These are phyloP conservation scores for Suillus luteus DNA, from an alignment of 768 basidiomycete species.

Conservation along the genomic window DNA sequence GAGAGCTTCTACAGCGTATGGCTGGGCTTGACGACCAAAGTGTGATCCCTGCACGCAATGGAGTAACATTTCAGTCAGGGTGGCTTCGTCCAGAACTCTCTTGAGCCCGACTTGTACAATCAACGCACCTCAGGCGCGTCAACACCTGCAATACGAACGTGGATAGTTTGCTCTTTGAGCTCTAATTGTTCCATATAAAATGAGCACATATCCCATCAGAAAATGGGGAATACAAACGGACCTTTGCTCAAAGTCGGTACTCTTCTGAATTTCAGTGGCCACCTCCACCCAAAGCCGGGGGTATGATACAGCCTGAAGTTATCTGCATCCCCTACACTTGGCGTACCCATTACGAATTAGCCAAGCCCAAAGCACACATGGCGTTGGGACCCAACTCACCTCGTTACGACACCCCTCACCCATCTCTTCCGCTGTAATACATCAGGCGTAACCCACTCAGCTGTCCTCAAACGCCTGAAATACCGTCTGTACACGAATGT, in stretches of 20 bases:
- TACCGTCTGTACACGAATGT: slow-evolving; percentile 49
- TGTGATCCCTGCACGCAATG: slow-evolving; percentile 59
- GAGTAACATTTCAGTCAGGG: neutral
- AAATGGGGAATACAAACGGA: slow-evolving; percentile 21
- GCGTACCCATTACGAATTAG: neutral
- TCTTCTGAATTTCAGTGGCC: slow-evolving; percentile 68
- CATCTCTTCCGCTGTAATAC: slow-evolving; percentile 59
- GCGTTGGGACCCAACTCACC: slow-evolving; percentile 42
- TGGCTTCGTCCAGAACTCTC: neutral
- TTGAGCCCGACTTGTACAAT: neutral
- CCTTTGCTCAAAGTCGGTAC: slow-evolving; percentile 65
- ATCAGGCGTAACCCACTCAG: slow-evolving; percentile 70
- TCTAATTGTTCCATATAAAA: slow-evolving; percentile 41
- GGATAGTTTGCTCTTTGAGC: slow-evolving; percentile 78
- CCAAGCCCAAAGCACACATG: slow-evolving; percentile 1
- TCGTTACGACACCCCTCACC: slow-evolving; percentile 82
- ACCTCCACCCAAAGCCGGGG: slow-evolving; percentile 72
- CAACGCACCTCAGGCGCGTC: slow-evolving; percentile 87
- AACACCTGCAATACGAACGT: slow-evolving; percentile 86
- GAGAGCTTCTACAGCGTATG: slow-evolving; percentile 71
- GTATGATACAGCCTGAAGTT: slow-evolving; percentile 87
- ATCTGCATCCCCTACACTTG: slow-evolving; percentile 83
- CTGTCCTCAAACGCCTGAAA: slow-evolving; percentile 60
- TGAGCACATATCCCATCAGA: neutral
- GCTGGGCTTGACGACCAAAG: slow-evolving; percentile 82